Evolutionary conservation across 169 alveolate species (phyloP), one percentile per base, ranked within the genome.

Genomic region (Cryptosporidium ryanae): DNA sequence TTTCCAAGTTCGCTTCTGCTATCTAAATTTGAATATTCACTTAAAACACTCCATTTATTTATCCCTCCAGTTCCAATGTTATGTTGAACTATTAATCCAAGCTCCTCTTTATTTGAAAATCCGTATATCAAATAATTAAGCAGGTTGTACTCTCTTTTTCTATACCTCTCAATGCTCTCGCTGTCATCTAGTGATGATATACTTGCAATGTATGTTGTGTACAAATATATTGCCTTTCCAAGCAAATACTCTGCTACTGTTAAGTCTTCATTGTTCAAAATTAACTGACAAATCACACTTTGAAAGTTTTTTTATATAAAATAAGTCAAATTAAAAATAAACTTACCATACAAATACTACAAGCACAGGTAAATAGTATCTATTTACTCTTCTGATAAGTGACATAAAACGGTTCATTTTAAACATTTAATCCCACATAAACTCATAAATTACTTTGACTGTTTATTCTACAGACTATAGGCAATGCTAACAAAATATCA

Each of bases 61-160:
- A 15, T 52, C 23, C 52, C 84, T n/a, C 84, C 84, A 54, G 23
- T n/a, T 25, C 84, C 84, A 52, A 70, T 70, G 12, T 25, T 55
- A 32, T 70, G 84, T 29, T 70, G 57, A 2, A 70, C 84, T 50
- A 70, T 38, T 10, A 70, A 21, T 23, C 84, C 84, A 59, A 70
- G 31, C 0, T 23, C 66, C 12, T 17, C 59, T 7, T 32, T 70
- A 10, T 13, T 55, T 23, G 3, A 10, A 10, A 70, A 54, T 5
- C 84, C 84, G 32, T 29, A 70, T 23, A 70, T 54, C 57, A 70
- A 21, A 10, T 23, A 32, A 17, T 17, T 54, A 49, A 49, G 55
- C 31, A 70, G 18, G 3, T 43, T 32, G 23, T 66, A 70, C 8
- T 70, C 84, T 10, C 17, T 17, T 5, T 31, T 70, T 38, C 68